These are phyloP conservation scores for Inga laurina DNA, from an alignment of 306 rosid genomes.

Conservation along the genomic window DNA sequence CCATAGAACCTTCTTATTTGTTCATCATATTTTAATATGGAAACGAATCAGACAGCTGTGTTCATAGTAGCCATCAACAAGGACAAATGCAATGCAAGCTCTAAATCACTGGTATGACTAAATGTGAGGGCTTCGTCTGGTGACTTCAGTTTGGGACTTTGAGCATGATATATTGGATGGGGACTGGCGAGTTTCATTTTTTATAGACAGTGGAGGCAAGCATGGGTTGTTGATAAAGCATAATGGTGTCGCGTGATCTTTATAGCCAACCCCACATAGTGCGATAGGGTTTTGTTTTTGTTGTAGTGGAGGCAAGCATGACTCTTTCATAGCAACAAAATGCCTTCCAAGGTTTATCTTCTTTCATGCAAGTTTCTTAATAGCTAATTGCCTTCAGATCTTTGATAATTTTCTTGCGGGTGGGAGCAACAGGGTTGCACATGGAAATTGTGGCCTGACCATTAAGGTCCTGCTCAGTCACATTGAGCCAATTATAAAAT, in stretches of 20 bases:
- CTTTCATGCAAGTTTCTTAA: neutral
- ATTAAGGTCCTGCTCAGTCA: neutral
- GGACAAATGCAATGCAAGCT: neutral
- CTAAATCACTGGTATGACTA: neutral
- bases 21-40: neutral
- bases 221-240: too few relatives aligned
- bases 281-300: too few relatives aligned
- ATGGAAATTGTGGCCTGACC: neutral
- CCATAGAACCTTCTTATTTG: neutral
- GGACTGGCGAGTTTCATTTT: neutral
- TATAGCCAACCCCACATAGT: too few relatives aligned
- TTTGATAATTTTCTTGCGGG: neutral
- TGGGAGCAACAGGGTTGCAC: neutral
- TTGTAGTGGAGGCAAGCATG: neutral
- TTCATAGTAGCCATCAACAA: neutral
- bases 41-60: neutral
- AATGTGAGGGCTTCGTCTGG: neutral
- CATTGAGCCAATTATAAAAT: too few relatives aligned
- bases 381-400: too few relatives aligned
- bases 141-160: neutral
- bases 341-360: neutral
- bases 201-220: neutral
- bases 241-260: too few relatives aligned
- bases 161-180: neutral
- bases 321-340: neutral